phyloP scores from a whole-genome alignment of 1,284 basidiomycete species.

The Bjerkandera adusta region DNA sequence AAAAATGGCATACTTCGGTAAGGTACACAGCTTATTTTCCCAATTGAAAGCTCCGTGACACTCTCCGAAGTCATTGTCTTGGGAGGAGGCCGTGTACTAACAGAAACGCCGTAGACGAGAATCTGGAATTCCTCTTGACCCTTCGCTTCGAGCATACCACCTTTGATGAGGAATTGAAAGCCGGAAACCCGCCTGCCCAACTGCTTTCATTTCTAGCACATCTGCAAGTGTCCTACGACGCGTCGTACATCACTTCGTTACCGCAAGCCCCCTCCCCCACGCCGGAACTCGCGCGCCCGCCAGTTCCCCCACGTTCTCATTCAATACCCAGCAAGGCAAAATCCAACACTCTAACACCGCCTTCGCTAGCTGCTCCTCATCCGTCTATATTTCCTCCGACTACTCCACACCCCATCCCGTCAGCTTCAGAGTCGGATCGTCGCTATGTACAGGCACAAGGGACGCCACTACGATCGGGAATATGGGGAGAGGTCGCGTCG shows the following conservation, averaged over 20 bases:
- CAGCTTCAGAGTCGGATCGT: conserved; percentile 63
- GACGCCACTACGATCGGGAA: conserved; percentile 62
- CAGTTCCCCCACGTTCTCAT: conserved; percentile 26
- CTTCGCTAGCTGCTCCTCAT: conserved; percentile 31
- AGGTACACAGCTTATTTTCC: conserved; percentile 25
- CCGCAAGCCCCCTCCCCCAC: conserved; percentile 13
- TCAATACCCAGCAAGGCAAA: conserved; percentile 20
- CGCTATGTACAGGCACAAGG: conserved; percentile 79
- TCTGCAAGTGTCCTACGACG: conserved; percentile 76
- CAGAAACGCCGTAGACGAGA: conserved; percentile 54
- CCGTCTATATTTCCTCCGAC: conserved; percentile 71
- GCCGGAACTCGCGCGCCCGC: conserved; percentile 18
- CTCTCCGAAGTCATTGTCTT: no score
- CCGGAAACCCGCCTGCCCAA: conserved; percentile 45
- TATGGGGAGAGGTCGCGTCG: conserved; percentile 64
- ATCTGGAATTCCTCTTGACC: conserved; percentile 66
- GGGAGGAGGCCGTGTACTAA: neutral
- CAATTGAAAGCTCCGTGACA: neutral
- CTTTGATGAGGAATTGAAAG: conserved; percentile 30
- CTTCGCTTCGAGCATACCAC: conserved; percentile 31
- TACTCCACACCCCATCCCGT: conserved; percentile 75
- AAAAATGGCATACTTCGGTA: conserved; percentile 75
- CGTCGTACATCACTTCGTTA: conserved; percentile 69
- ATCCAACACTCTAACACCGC: conserved; percentile 31
- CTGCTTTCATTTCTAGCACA: conserved; percentile 68